phyloP scores from a whole-genome alignment of 441 rosid genomes.

The Erysimum cheiri region DNA sequence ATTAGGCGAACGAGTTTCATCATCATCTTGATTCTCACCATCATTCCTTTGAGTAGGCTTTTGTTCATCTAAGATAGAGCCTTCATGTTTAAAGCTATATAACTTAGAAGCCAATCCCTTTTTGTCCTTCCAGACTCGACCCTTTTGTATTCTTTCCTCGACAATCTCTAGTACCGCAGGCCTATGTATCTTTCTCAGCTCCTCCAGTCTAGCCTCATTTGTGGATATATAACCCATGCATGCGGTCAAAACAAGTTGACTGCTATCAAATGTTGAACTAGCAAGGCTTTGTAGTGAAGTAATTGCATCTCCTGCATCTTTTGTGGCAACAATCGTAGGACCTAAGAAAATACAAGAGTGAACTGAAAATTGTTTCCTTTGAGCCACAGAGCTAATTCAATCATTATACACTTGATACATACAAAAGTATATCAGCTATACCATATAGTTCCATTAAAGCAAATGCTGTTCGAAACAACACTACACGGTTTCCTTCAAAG shows the following conservation, averaged over 20 bases:
- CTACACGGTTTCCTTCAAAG: constrained; percentile 79
- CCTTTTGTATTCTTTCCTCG: constrained; percentile 57
- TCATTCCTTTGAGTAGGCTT: constrained; percentile 41
- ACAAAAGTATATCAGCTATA: constrained; percentile 41
- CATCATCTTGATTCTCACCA: constrained; percentile 40
- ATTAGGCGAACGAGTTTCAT: constrained; percentile 41
- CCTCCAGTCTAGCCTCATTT: constrained; percentile 63
- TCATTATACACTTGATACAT: constrained; percentile 25
- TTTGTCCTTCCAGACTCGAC: constrained; percentile 59
- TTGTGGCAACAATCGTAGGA: constrained; percentile 69
- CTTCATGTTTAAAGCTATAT: constrained; percentile 66
- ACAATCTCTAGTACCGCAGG: constrained; percentile 56
- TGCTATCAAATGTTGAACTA: constrained; percentile 80
- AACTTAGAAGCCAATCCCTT: constrained; percentile 66
- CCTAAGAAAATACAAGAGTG: constrained; percentile 47
- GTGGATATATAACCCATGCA: constrained; percentile 72
- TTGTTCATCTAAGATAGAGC: constrained; percentile 45
- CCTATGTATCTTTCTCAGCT: constrained; percentile 63
- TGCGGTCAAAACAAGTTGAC: constrained; percentile 75
- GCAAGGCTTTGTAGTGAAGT: constrained; percentile 69
- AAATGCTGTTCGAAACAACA: constrained; percentile 79
- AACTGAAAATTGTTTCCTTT: not conserved
- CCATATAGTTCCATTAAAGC: constrained; percentile 84
- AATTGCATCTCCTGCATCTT: constrained; percentile 79
- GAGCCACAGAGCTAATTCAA: not conserved